Conservation (phyloP, 345 rosid species). For the Gossypium raimondii region DNA sequence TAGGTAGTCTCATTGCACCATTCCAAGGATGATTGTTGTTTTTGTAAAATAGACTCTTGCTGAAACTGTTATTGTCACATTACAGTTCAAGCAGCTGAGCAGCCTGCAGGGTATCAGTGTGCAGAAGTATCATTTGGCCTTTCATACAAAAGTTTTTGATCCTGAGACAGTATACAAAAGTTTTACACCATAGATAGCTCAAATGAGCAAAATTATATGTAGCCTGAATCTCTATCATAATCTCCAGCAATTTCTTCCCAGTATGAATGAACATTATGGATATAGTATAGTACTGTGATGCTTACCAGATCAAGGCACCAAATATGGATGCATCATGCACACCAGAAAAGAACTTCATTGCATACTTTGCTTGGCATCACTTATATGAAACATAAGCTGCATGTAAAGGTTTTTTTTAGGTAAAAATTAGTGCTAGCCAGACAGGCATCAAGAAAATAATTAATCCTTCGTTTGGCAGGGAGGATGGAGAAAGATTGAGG, state of each 20-base stretch:
- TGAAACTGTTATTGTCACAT: background rate
- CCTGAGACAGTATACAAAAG: background rate
- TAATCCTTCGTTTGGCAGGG: background rate
- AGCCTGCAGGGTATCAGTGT: background rate
- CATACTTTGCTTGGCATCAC: conserved; percentile 38
- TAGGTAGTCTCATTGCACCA: background rate
- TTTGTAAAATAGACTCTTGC: background rate
- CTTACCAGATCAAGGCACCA: background rate
- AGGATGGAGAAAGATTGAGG: background rate
- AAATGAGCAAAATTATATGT: background rate
- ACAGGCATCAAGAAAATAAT: background rate
- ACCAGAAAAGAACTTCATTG: conserved; percentile 15
- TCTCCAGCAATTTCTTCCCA: background rate
- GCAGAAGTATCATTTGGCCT: background rate
- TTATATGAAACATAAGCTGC: conserved; percentile 75
- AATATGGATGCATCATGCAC: conserved; percentile 23
- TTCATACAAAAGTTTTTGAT: background rate
- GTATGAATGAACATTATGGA: background rate
- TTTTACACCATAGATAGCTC: background rate
- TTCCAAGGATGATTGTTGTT: background rate
- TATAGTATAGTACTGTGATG: background rate
- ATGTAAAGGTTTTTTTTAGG: conserved; percentile 3
- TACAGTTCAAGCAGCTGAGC: background rate
- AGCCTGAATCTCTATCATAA: background rate
- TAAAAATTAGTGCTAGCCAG: background rate